Conservation (phyloP, 2,329 filamentous ascomycete genomes). For the Teratosphaeria epicoccoides region DNA sequence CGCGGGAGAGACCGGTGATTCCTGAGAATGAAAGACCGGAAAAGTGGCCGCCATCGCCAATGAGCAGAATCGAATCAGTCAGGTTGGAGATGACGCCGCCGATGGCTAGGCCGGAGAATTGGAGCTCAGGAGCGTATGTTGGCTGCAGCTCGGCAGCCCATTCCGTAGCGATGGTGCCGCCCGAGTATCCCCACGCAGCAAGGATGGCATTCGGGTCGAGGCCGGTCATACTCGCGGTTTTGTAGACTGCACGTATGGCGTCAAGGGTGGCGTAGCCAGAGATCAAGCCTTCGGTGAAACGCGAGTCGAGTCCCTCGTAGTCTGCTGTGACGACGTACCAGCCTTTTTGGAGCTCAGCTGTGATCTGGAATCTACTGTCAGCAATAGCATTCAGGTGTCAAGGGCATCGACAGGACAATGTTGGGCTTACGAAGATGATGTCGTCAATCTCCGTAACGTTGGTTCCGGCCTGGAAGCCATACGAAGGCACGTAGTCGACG, state of each 20-base stretch:
- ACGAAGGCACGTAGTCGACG: slow-evolving; percentile 31
- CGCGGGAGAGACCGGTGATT: slow-evolving; percentile 21
- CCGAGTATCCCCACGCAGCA: slow-evolving; percentile 47
- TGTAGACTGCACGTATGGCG: slow-evolving; percentile 28
- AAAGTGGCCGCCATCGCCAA: slow-evolving; percentile 16
- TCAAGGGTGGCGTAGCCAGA: background rate
- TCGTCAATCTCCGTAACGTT: background rate
- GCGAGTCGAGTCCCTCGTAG: background rate
- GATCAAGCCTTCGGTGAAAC: background rate
- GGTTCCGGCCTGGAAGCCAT: slow-evolving; percentile 10
- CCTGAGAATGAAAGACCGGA: slow-evolving; percentile 21
- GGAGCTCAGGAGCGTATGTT: slow-evolving; percentile 44
- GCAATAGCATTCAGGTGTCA: background rate
- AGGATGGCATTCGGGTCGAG: slow-evolving; percentile 16
- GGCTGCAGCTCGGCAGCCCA: slow-evolving; percentile 44
- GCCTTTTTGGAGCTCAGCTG: background rate
- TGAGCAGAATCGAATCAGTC: slow-evolving; percentile 6
- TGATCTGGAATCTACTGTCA: background rate
- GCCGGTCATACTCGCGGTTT: slow-evolving; percentile 4
- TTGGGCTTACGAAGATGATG: background rate
- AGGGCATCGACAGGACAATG: background rate
- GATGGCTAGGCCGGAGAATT: slow-evolving; percentile 39
- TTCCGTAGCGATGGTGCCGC: slow-evolving; percentile 42
- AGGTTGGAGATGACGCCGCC: slow-evolving; percentile 39
- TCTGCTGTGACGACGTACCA: background rate